phyloP scores from a whole-genome alignment of 2,329 filamentous ascomycete genomes.

The Epichloe sp. region DNA sequence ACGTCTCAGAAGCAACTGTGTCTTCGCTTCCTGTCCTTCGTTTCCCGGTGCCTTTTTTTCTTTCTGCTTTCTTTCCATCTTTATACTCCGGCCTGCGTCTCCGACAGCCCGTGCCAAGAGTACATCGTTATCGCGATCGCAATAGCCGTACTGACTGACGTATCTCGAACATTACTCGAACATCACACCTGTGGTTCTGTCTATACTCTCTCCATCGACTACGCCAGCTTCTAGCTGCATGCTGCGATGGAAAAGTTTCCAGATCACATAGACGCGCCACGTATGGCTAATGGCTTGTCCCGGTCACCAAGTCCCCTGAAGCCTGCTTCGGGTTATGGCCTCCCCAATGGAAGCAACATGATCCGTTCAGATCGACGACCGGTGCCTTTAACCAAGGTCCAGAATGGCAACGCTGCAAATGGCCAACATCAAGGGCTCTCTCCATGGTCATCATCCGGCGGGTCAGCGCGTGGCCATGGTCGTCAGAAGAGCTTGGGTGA shows the following conservation, averaged over 20 bases:
- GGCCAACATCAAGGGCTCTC: slow-evolving; percentile 1
- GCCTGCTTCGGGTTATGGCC: slow-evolving; percentile 12
- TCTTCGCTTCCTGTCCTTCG: not conserved
- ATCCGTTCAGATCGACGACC: slow-evolving; percentile 11
- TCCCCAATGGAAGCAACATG: slow-evolving; percentile 16
- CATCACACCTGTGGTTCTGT: not conserved
- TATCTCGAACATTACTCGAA: not conserved
- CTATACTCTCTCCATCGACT: not conserved
- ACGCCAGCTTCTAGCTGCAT: not conserved
- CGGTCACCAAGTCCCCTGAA: slow-evolving; percentile 16
- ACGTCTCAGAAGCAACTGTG: not conserved
- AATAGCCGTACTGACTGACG: too few species aligned
- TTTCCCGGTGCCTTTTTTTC: not conserved
- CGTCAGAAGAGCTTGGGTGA: slow-evolving; percentile 81
- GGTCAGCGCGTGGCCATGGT: slow-evolving; percentile 38
- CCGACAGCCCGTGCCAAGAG: too few species aligned
- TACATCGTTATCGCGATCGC: too few species aligned
- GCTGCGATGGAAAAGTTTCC: slow-evolving; percentile 42
- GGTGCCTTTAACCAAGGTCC: not conserved
- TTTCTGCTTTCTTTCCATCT: not conserved
- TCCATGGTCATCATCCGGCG: slow-evolving; percentile 16
- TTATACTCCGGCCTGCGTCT: not conserved
- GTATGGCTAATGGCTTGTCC: slow-evolving; percentile 14
- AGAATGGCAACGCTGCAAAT: slow-evolving; percentile 1
- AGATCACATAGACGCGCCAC: slow-evolving; percentile 34